phyloP scores from a whole-genome alignment of 176 grass and related monocot genomes.

The Elymus sibiricus region DNA sequence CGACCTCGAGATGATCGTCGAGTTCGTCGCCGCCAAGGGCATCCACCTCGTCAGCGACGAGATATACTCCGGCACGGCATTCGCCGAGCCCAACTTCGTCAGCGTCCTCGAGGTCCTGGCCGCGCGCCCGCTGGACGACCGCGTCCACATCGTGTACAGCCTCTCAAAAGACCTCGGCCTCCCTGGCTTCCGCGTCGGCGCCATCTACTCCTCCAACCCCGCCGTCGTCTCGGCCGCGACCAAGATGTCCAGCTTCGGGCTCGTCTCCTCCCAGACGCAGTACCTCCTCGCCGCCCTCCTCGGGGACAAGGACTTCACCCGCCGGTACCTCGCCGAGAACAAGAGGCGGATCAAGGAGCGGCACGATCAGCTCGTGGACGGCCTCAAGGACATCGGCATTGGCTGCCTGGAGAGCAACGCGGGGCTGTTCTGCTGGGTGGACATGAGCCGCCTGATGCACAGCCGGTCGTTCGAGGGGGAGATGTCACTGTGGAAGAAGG shows the following conservation, averaged over 20 bases:
- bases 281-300: constrained; percentile 64
- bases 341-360: too few species aligned
- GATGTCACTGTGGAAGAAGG: constrained; percentile 90
- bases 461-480: constrained; percentile 51
- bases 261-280: constrained; percentile 90
- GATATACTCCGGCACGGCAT: constrained; percentile 82
- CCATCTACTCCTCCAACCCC: constrained; percentile 82
- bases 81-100: constrained; percentile 55
- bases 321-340: constrained; percentile 55
- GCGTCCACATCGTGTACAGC: constrained; percentile 86
- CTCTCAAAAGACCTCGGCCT: constrained; percentile 94
- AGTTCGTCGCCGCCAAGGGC: constrained; percentile 63
- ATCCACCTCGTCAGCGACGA: constrained; percentile 91
- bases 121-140: constrained; percentile 5
- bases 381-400: constrained; percentile 38
- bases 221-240: too few species aligned
- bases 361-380: constrained; percentile 48
- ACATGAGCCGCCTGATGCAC: constrained; percentile 53
- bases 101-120: constrained; percentile 66
- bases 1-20: constrained; percentile 57
- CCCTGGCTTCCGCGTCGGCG: constrained; percentile 81
- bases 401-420: constrained; percentile 65
- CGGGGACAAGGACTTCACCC: constrained; percentile 59
- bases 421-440: constrained; percentile 87
- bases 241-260: constrained; percentile 97